Base-by-base conservation (phyloP, 768 basidiomycete genomes). In the Gymnopilus dilepis region DNA sequence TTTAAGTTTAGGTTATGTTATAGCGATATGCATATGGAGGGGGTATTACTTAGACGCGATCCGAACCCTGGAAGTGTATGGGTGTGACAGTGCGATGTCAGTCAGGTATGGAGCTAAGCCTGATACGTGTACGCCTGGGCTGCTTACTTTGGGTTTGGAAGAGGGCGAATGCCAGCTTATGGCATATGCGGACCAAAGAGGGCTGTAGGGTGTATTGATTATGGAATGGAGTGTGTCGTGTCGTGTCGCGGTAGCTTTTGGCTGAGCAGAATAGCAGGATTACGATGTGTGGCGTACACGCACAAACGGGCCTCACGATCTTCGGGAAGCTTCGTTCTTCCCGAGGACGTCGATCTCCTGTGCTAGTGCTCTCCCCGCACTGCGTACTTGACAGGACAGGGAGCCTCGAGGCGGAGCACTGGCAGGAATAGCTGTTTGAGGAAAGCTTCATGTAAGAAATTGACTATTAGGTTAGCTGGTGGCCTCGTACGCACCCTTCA, bases 201-300 rank as follows among this genome's bases (percentile, higher is more conserved):
- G 47, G 47, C 17, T 50, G n/a, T 31, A 8, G 47, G 47, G 6
- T 50, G n/a, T 31, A 8, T 50, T 15, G 34, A 28, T 50, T 47
- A 31, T 50, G 28, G 28, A 47, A 47, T 47, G 47, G 8, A 19
- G 13, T 17, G 28, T 30, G 26, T n/a, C 47, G 47, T 28, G 19
- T 41, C 17, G 19, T n/a, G 19, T 6, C 7, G 17, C 40, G 40
- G 40, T 6, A 21, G 19, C 40, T n/a, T 41, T 37, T 37, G 34
- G 34, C 34, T 37, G 3, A 37, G 34, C 15, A 37, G 11, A 11
- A 11, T 15, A 37, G 7, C 15, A 37, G 9, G 9, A 37, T 37
- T 37, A 37, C 40, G 40, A 6, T 50, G 47, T 50, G 47, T 50
- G 47, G 47, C 47, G 47, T 50, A 50, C 47, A 50, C 47, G 47